phyloP scores from a whole-genome alignment of 1,284 basidiomycete species.

The Cutaneotrichosporon arboriforme region DNA sequence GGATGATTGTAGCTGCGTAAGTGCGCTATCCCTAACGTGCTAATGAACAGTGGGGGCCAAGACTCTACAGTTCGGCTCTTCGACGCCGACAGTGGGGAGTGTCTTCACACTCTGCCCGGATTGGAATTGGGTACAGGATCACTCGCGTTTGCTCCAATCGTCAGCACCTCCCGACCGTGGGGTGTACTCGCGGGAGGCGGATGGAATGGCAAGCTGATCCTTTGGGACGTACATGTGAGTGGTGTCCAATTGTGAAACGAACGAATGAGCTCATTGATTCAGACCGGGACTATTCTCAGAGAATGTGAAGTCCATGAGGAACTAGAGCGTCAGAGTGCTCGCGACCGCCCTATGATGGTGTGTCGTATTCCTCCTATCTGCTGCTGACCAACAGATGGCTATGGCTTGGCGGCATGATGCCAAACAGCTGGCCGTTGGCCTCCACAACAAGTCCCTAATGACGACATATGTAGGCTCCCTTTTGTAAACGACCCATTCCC shows the following conservation, averaged over 20 bases:
- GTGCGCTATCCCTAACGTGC: slow-evolving; percentile 9
- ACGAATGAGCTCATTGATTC: background rate
- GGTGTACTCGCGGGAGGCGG: slow-evolving; percentile 38
- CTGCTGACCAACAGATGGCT: slow-evolving; percentile 19
- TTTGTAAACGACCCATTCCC: slow-evolving; percentile 6
- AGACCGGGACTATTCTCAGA: slow-evolving; percentile 27
- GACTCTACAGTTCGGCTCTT: slow-evolving; percentile 43
- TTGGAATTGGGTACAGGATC: slow-evolving; percentile 38
- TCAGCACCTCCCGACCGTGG: slow-evolving; percentile 13
- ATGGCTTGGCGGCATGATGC: slow-evolving; percentile 42
- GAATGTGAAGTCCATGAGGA: slow-evolving; percentile 36
- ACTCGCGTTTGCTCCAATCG: slow-evolving; percentile 35
- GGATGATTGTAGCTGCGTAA: slow-evolving; percentile 43
- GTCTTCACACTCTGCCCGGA: slow-evolving; percentile 28
- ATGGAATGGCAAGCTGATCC: slow-evolving; percentile 34
- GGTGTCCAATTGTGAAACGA: too few relatives aligned
- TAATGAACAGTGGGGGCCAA: slow-evolving; percentile 32
- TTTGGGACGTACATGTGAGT: slow-evolving; percentile 42
- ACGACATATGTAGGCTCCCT: slow-evolving; percentile 27
- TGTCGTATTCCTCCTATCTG: background rate
- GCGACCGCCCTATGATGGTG: slow-evolving; percentile 39
- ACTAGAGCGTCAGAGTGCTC: slow-evolving; percentile 16
- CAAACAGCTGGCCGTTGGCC: slow-evolving; percentile 36
- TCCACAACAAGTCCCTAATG: slow-evolving; percentile 36
- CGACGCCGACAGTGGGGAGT: slow-evolving; percentile 32